phyloP scores from a whole-genome alignment of 2,329 filamentous ascomycete species.

The Curvularia sp. region DNA sequence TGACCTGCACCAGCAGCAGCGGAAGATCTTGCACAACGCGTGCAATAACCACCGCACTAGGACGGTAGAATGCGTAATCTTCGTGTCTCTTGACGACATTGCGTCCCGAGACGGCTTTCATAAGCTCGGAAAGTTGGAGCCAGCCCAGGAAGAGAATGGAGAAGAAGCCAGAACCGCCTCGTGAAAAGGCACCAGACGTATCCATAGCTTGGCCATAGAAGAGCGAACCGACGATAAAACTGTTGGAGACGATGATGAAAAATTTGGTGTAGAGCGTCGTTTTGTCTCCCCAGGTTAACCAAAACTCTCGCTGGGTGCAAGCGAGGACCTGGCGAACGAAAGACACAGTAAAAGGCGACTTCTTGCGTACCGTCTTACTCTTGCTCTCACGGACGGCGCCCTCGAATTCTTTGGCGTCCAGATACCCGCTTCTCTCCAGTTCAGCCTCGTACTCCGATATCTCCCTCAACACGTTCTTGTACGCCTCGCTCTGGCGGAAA shows the following conservation, averaged over 20 bases:
- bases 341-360: slow-evolving; percentile 78
- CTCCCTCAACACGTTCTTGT: slow-evolving; percentile 67
- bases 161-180: slow-evolving; percentile 71
- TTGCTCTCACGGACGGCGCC: slow-evolving; percentile 70
- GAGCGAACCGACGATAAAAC: slow-evolving; percentile 77
- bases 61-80: slow-evolving; percentile 74
- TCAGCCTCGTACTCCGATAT: slow-evolving; percentile 67
- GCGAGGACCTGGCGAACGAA: slow-evolving; percentile 74
- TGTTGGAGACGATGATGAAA: slow-evolving; percentile 78
- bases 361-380: slow-evolving; percentile 69
- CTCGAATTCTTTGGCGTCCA: slow-evolving; percentile 70
- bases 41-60: slow-evolving; percentile 68
- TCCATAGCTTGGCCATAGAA: slow-evolving; percentile 73
- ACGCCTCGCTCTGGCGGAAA: slow-evolving; percentile 69
- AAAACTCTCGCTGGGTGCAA: slow-evolving; percentile 76
- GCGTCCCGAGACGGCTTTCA: slow-evolving; percentile 76
- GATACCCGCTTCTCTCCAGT: slow-evolving; percentile 63
- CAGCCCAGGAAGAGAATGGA: slow-evolving; percentile 71
- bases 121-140: slow-evolving; percentile 79
- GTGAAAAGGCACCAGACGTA: slow-evolving; percentile 68
- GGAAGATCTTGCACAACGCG: slow-evolving; percentile 70
- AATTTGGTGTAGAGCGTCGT: slow-evolving; percentile 76
- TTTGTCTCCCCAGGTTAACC: slow-evolving; percentile 78
- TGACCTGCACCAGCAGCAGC: slow-evolving; percentile 64
- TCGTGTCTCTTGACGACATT: slow-evolving; percentile 72